phyloP scores from a whole-genome alignment of 768 basidiomycete genomes.

The Calocybe gangraenosa region DNA sequence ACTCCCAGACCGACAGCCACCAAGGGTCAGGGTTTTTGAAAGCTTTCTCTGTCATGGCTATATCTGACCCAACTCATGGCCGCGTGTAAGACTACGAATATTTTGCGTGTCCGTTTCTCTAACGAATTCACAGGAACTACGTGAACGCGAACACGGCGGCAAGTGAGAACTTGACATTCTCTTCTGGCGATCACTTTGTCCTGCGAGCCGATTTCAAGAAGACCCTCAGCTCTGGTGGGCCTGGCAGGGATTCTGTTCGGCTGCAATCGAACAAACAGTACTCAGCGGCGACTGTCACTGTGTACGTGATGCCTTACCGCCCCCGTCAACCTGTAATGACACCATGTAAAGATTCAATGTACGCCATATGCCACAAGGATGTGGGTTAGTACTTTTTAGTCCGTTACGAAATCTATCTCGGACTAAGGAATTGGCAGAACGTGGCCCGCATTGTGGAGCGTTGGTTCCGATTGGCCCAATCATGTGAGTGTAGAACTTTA shows the following conservation, averaged over 20 bases:
- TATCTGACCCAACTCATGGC: conserved; percentile 62
- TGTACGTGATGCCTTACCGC: conserved; percentile 28
- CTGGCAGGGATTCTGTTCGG: conserved; percentile 58
- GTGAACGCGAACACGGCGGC: conserved; percentile 45
- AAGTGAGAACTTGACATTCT: conserved; percentile 52
- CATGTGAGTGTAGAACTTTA: conserved; percentile 18
- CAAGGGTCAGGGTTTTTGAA: conserved; percentile 44
- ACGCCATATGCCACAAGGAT: conserved; percentile 59
- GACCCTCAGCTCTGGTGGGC: conserved; percentile 37
- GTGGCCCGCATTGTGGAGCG: conserved; percentile 62
- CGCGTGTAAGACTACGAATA: conserved; percentile 42
- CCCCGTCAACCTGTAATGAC: neutral
- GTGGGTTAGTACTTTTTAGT: conserved; percentile 33
- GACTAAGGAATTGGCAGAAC: conserved; percentile 21
- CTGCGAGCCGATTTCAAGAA: conserved; percentile 53
- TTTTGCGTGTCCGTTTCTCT: neutral
- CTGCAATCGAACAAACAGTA: conserved; percentile 50
- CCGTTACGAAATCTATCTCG: neutral
- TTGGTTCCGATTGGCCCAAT: conserved; percentile 45
- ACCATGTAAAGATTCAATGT: conserved; percentile 39
- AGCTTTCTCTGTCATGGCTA: conserved; percentile 44
- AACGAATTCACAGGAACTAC: conserved; percentile 30
- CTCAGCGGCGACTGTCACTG: conserved; percentile 46
- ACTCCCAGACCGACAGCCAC: conserved; percentile 41
- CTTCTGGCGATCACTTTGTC: conserved; percentile 48